Evolutionary conservation across 2,329 filamentous ascomycete species (phyloP).

Genomic region (Fusarium penzigii): DNA sequence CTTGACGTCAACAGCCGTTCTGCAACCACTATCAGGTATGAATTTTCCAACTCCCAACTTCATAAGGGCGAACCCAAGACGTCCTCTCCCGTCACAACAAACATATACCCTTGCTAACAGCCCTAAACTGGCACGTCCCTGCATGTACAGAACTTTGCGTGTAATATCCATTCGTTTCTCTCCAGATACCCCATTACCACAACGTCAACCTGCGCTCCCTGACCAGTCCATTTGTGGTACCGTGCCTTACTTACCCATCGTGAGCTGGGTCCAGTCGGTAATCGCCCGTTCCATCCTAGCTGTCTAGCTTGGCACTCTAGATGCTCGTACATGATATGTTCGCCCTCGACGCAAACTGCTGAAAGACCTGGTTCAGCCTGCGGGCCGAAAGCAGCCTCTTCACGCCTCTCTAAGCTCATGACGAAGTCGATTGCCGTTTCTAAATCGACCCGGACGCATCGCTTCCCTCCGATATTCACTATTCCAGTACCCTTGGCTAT

Average conservation of each 20-base stretch:
- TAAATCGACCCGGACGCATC: neutral
- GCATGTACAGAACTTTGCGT: neutral
- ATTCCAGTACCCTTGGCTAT: neutral
- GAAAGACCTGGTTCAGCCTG: constrained; percentile 4
- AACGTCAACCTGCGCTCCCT: neutral
- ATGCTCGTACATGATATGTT: neutral
- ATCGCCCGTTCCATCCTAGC: neutral
- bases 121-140: neutral
- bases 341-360: neutral
- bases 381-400: constrained; percentile 5
- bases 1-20: too few relatives aligned
- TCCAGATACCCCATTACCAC: neutral
- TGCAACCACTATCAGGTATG: too few relatives aligned
- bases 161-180: neutral
- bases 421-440: neutral
- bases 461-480: neutral
- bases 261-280: constrained; percentile 1
- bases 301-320: neutral
- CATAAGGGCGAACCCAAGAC: too few relatives aligned
- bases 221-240: constrained; percentile 1
- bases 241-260: neutral
- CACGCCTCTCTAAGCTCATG: constrained; percentile 3
- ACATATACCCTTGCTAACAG: too few relatives aligned
- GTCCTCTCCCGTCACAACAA: too few relatives aligned
- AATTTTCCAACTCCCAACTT: too few relatives aligned